Percentiles rank a stretch among this genome's conserved stretches.
Conservation (phyloP, 768 basidiomycete genomes). For the Mycena rosella region DNA sequence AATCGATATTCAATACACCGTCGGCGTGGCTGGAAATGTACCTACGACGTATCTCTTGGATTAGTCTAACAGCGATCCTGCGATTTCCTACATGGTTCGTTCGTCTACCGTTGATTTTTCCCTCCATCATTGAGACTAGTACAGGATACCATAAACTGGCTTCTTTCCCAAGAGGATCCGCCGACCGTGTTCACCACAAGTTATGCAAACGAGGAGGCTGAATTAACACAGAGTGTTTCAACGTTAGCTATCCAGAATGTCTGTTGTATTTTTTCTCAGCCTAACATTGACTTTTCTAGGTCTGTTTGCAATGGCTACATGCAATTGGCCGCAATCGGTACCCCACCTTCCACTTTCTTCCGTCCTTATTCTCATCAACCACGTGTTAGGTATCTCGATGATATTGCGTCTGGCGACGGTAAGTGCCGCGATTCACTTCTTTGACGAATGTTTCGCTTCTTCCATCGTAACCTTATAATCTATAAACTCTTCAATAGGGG, state of each 20-base stretch:
- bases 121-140: constrained; percentile 4
- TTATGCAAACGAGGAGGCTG: constrained; percentile 19
- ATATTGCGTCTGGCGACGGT: constrained; percentile 29
- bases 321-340: constrained; percentile 27
- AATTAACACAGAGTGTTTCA: constrained; percentile 12
- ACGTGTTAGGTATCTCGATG: constrained; percentile 25
- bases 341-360: constrained; percentile 2
- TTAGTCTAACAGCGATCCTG: not conserved
- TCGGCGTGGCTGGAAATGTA: constrained; percentile 20
- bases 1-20: constrained; percentile 28
- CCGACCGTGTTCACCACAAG: constrained; percentile 28
- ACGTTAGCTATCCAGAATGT: constrained; percentile 13
- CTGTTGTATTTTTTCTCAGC: constrained; percentile 4
- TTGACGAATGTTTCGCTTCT: constrained; percentile 10
- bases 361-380: constrained; percentile 3
- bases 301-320: constrained; percentile 29
- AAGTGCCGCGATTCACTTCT: constrained; percentile 9
- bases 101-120: constrained; percentile 11
- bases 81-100: constrained; percentile 27
- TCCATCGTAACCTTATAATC: constrained; percentile 5
- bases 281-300: not conserved
- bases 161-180: constrained; percentile 23
- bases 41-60: constrained; percentile 26
- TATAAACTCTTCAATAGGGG: constrained; percentile 15
- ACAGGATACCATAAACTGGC: constrained; percentile 26